Conservation (phyloP, 441 rosid species). For the Erodium texanum region DNA sequence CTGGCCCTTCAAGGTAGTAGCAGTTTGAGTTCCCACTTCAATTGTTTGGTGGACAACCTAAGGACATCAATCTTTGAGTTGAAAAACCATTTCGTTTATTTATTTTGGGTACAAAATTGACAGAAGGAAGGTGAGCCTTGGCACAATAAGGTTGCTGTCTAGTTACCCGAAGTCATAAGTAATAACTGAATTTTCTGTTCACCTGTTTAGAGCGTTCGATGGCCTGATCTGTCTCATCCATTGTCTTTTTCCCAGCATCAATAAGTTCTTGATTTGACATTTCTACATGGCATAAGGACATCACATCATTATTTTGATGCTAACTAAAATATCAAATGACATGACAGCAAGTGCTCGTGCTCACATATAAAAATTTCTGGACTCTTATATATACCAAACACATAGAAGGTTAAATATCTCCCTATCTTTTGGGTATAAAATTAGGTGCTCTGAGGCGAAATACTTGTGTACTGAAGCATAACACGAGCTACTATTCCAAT, state of each 20-base stretch:
- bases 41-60: constrained; percentile 92
- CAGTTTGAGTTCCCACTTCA: constrained; percentile 96
- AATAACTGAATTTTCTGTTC: constrained; percentile 14
- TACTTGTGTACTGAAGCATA: no score
- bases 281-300: constrained; percentile 32
- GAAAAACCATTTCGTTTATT: neutral
- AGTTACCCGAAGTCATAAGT: neutral
- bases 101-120: neutral
- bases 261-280: constrained; percentile 94
- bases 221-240: constrained; percentile 97
- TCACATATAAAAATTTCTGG: neutral
- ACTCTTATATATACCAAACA: neutral
- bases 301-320: neutral
- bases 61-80: constrained; percentile 7
- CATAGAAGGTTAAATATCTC: no score
- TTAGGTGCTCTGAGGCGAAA: no score
- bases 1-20: constrained; percentile 81
- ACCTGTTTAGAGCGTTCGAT: constrained; percentile 92
- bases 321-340: neutral
- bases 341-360: neutral
- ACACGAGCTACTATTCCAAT: no score
- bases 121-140: neutral
- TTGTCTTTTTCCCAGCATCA: constrained; percentile 64
- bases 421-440: no score
- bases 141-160: neutral